Conservation (phyloP, 2,329 filamentous ascomycete species). For the Pestalotiopsis sp. region DNA sequence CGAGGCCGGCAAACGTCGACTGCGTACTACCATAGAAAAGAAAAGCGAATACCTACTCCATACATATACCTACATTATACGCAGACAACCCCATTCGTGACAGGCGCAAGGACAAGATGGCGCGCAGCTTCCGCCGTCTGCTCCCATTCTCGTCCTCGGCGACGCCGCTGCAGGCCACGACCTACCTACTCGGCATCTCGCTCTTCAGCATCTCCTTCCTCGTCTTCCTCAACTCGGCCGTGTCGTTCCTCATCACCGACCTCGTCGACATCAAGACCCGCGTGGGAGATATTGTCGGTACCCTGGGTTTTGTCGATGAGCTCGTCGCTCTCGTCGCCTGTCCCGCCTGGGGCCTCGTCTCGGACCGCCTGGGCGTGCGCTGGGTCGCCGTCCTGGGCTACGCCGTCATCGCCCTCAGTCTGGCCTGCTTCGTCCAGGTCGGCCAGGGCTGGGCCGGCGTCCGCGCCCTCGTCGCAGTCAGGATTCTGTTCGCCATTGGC, state of each 20-base stretch:
- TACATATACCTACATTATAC: neutral
- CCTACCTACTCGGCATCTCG: slow-evolving; percentile 79
- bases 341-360: slow-evolving; percentile 75
- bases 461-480: slow-evolving; percentile 80
- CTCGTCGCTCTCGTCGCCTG: slow-evolving; percentile 79
- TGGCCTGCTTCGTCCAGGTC: slow-evolving; percentile 83
- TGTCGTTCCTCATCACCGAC: slow-evolving; percentile 84
- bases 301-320: slow-evolving; percentile 83
- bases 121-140: slow-evolving; percentile 36
- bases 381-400: slow-evolving; percentile 78
- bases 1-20: neutral
- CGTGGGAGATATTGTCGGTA: slow-evolving; percentile 81
- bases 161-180: slow-evolving; percentile 63
- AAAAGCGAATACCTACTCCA: neutral
- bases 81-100: neutral
- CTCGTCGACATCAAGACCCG: slow-evolving; percentile 71
- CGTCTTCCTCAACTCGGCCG: slow-evolving; percentile 82
- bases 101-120: neutral
- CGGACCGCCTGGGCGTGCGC: slow-evolving; percentile 75
- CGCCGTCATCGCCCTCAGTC: slow-evolving; percentile 71
- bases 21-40: neutral
- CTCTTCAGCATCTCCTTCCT: slow-evolving; percentile 88
- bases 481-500: slow-evolving; percentile 85
- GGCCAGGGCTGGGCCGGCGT: slow-evolving; percentile 66
- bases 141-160: slow-evolving; percentile 61